Percentiles rank a stretch among this genome's conserved stretches.
These are phyloP conservation scores for Malassezia brasiliensis DNA, from an alignment of 1,284 basidiomycete species.

Conservation along the genomic window DNA sequence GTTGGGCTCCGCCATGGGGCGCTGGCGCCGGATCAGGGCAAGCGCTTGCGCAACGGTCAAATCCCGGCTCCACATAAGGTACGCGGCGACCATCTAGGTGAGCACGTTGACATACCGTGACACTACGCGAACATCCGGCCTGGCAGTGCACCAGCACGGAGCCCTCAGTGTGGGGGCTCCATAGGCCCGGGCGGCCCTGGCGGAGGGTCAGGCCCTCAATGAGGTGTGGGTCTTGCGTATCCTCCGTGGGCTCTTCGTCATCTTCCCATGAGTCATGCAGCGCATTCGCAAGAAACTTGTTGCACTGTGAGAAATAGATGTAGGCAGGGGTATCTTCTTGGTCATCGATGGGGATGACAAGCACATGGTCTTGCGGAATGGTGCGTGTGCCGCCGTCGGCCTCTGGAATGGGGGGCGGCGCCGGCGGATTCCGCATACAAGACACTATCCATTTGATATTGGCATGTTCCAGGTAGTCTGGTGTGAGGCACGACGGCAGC, in stretches of 20 bases:
- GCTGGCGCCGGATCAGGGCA: constrained; percentile 29
- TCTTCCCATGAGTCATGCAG: constrained; percentile 28
- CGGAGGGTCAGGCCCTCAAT: constrained; percentile 6
- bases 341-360: constrained; percentile 48
- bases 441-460: constrained; percentile 34
- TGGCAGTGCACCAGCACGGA: constrained; percentile 50
- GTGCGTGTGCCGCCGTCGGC: not conserved
- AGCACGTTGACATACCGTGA: constrained; percentile 14
- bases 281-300: constrained; percentile 40
- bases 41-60: constrained; percentile 44
- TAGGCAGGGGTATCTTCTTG: constrained; percentile 46
- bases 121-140: constrained; percentile 47
- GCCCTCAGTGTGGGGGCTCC: constrained; percentile 27
- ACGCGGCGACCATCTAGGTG: constrained; percentile 45
- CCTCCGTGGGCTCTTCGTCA: constrained; percentile 7
- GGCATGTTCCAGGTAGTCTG: constrained; percentile 28
- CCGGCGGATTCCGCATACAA: constrained; percentile 33
- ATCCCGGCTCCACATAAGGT: constrained; percentile 44
- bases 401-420: constrained; percentile 14
- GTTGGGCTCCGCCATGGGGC: constrained; percentile 43
- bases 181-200: constrained; percentile 22
- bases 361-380: constrained; percentile 29
- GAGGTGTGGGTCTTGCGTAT: not conserved
- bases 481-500: constrained; percentile 30
- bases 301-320: constrained; percentile 40